A percentile compares a stretch with the other conserved stretches of the same genome.
Conservation (phyloP, 352 stramenopile genomes). For the Blastocystis sp. region DNA sequence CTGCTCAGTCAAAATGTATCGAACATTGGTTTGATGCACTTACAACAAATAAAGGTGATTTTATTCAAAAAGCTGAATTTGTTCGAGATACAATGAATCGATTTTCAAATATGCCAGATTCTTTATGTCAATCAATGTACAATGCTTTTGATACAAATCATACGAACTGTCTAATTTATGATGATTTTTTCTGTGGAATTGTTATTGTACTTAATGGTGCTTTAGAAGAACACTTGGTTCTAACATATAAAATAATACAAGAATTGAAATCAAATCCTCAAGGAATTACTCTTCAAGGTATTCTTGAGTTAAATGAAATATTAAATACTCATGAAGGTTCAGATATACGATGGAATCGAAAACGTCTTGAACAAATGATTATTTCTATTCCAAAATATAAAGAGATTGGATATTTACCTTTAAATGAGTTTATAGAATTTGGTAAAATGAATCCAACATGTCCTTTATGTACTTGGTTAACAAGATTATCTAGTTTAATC, state of each 20-base stretch:
- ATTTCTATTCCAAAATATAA: not conserved
- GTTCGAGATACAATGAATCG: conserved; percentile 18
- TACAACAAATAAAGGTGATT: too few species aligned
- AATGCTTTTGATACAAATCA: conserved; percentile 29
- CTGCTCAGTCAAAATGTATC: too few species aligned
- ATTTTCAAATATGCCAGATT: conserved; percentile 25
- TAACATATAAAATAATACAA: conserved; percentile 20
- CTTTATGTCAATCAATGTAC: conserved; percentile 4
- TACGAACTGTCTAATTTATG: conserved; percentile 4
- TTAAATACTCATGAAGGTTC: not conserved
- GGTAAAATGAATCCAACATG: conserved; percentile 7
- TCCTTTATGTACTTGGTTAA: conserved; percentile 16
- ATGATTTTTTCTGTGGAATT: conserved; percentile 23
- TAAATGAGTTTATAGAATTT: conserved; percentile 10
- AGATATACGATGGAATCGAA: not conserved
- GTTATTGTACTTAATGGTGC: conserved; percentile 28
- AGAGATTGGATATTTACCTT: conserved; percentile 7
- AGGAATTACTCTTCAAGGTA: conserved; percentile 9
- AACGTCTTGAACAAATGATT: not conserved
- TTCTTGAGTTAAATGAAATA: conserved; percentile 21
- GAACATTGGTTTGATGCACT: too few species aligned
- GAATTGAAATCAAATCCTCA: conserved; percentile 5
- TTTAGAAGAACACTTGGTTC: conserved; percentile 15
- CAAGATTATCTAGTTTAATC: conserved; percentile 3
- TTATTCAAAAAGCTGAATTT: conserved; percentile 6